Base-by-base conservation (phyloP, 148 eudicot genomes). In the Rhododendron vialii region DNA sequence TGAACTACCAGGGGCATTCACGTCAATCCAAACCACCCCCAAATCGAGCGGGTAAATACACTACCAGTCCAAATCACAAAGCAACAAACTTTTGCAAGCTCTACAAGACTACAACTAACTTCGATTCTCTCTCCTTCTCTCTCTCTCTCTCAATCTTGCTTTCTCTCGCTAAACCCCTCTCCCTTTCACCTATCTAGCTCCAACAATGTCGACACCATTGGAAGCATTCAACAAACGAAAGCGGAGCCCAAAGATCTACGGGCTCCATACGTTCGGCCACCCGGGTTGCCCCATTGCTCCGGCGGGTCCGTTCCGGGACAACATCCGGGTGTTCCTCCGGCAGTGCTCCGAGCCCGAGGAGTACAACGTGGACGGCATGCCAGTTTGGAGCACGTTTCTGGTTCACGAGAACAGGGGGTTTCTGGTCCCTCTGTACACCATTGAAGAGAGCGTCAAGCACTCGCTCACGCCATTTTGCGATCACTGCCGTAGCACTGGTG, bases 401-500 rank as follows among this genome's bases (percentile, higher is more conserved):
- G 87, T 87, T 9, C 88, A 88, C 45, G 89, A 91, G 55, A 88
- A 38, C 22, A 87, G 81, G 78, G 92, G 91, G 0, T 38, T 89
- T 47, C 78, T 88, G 1, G 43, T 92, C 75, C 94, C 94, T 18
- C 83, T 92, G 9, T 92, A 89, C 85, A 89, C 90, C 22, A 80
- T 92, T 71, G 92, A 92, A 86, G 94, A 92, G 83, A 83, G 80
- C 63, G 92, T 91, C 36, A 69, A 86, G 57, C 36, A 80, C 20
- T 92, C 94, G 24, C 84, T 81, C 59, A 82, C 55, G 0, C 92
- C 94, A 1, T 87, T 87, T 45, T 92, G 94, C 51, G 96, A 96
- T 88, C 93, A 94, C n/a, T 95, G 99, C 59, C 94, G 98, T 1
- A 91, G 92, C n/a, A 81, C 92, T 43, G 98, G 99, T 93, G 83